These are phyloP conservation scores for Gomphus bonarii DNA, from an alignment of 1,284 basidiomycete genomes.

Conservation along the genomic window DNA sequence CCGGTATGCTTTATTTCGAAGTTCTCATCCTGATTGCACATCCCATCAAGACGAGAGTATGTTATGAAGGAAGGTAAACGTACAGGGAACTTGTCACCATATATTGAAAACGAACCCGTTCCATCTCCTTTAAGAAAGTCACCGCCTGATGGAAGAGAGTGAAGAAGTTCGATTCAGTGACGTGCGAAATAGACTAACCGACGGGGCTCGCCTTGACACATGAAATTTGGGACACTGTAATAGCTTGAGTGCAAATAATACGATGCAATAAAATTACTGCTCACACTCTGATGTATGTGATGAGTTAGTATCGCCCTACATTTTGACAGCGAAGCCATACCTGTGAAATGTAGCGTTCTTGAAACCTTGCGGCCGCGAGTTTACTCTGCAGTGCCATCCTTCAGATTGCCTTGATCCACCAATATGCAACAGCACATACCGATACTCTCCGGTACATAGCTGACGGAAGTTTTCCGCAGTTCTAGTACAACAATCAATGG, in stretches of 20 bases:
- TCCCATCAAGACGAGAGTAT: background rate
- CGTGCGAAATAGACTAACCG: background rate
- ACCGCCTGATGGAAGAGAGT: conserved; percentile 42
- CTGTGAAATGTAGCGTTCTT: conserved; percentile 87
- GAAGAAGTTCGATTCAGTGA: conserved; percentile 5
- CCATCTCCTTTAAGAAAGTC: conserved; percentile 89
- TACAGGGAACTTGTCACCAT: conserved; percentile 86
- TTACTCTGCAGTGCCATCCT: conserved; percentile 42
- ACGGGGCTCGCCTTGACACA: conserved; percentile 62
- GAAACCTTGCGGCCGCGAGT: conserved; percentile 81
- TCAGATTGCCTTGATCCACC: background rate
- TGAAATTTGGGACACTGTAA: conserved; percentile 63
- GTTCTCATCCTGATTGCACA: conserved; percentile 70
- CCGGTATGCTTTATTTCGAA: conserved; percentile 85
- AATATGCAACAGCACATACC: conserved; percentile 33
- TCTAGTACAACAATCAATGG: conserved; percentile 28
- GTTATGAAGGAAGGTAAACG: conserved; percentile 17
- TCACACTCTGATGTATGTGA: conserved; percentile 51
- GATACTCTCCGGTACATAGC: conserved; percentile 91
- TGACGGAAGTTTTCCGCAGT: conserved; percentile 98
- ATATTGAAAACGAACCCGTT: conserved; percentile 90
- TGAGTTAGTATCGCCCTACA: background rate
- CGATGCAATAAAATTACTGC: conserved; percentile 18
- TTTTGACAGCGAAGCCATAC: conserved; percentile 30
- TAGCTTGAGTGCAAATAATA: background rate